phyloP scores from a whole-genome alignment of 1,284 basidiomycete genomes.

The Ganoderma sp. region DNA sequence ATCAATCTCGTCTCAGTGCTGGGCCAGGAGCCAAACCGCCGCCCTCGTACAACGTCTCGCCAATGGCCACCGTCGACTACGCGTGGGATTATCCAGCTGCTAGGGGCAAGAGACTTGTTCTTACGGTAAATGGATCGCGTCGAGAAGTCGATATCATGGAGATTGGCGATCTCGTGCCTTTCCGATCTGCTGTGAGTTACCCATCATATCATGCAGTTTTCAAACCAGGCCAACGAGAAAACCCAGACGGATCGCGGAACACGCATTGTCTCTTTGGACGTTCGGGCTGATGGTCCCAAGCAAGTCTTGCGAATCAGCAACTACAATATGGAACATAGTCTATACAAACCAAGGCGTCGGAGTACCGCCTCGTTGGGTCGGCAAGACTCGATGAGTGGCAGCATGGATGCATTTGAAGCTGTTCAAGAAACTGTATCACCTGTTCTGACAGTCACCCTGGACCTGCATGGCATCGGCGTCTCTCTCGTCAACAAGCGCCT shows the following conservation, averaged over 20 bases:
- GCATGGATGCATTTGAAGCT: slow-evolving; percentile 86
- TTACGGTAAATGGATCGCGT: slow-evolving; percentile 71
- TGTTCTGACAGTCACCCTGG: slow-evolving; percentile 73
- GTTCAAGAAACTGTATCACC: slow-evolving; percentile 80
- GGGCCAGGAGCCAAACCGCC: slow-evolving; percentile 44
- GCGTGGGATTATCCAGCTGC: slow-evolving; percentile 96
- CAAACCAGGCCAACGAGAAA: slow-evolving; percentile 20
- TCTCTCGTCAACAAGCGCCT: slow-evolving; percentile 91
- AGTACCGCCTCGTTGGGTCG: slow-evolving; percentile 60
- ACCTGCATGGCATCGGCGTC: slow-evolving; percentile 91
- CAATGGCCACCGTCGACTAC: slow-evolving; percentile 70
- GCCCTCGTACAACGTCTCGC: slow-evolving; percentile 61
- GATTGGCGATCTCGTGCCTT: slow-evolving; percentile 92
- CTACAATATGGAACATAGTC: slow-evolving; percentile 85
- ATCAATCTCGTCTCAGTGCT: slow-evolving; percentile 51
- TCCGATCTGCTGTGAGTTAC: slow-evolving; percentile 75
- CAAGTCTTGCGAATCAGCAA: slow-evolving; percentile 90
- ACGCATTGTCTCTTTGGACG: slow-evolving; percentile 85
- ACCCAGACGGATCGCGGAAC: slow-evolving; percentile 58
- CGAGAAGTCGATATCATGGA: slow-evolving; percentile 92
- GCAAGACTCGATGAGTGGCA: slow-evolving; percentile 74
- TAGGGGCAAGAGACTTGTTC: slow-evolving; percentile 79
- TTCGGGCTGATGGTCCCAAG: slow-evolving; percentile 87
- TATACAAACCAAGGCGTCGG: slow-evolving; percentile 84
- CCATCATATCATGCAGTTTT: neutral